Base-by-base conservation (phyloP, 2,329 filamentous ascomycete genomes). In the Diaporthe sp. region DNA sequence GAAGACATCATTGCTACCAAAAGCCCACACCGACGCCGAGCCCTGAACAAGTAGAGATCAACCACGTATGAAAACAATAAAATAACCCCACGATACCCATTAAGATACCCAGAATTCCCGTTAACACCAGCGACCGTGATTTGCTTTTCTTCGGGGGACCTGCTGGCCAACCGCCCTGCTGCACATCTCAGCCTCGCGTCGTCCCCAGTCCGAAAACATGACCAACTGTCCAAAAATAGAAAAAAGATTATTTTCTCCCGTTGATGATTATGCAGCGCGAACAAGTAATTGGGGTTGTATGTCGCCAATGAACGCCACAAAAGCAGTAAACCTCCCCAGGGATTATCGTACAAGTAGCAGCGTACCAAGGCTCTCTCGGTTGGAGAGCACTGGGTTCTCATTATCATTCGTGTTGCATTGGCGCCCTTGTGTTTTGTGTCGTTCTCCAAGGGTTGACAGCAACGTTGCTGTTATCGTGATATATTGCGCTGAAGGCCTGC, bases 201-300 rank as follows among this genome's bases (percentile, higher is more conserved):
- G 37, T 15, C 34, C 71, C 70, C 4, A 22, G 25, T 7, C 34
- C 49, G 34, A 51, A 28, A 28, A 55, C 9, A 51, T 31, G 55
- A 34, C 28, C 34, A 13, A 22, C 67, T 58, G 37, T 63, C 73
- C 73, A 60, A 53, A 34, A 61, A 53, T 13, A 49, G 34, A 17
- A 17, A 10, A 37, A 28, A 37, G 39, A 73, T 68, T 75, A 63
- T 61, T 51, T 71, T 75, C 65, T 71, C 63, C 75, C 31, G 25
- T 67, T 61, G 25, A 65, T 68, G 72, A 71, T 47, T 71, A 76
- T 76, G 73, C 75, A 75, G 53, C 70, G 37, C n/a, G 47, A 71
- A 60, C 42, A 75, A 74, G 53, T 49, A 71, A 63, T 42, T 47
- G 60, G 34, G 25, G 47, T 70, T 60, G 28, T 63, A 55, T 55